Base-by-base conservation (phyloP, 2,329 filamentous ascomycete genomes). In the Taxawa tesnikishii region DNA sequence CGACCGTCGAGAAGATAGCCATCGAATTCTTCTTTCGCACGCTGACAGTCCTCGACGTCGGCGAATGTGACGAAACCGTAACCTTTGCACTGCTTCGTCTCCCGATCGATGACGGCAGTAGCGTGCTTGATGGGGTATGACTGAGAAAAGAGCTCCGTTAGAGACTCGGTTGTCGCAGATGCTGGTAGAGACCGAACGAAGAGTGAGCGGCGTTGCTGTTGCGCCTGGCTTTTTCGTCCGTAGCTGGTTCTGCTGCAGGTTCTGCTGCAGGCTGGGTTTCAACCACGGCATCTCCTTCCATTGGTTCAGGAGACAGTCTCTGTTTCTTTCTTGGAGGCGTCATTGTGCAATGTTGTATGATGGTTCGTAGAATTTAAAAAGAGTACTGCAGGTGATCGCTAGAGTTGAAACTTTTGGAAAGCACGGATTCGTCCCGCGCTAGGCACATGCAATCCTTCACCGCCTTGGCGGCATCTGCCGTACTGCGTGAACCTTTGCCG, bases 31-130 rank as follows among this genome's bases (percentile, higher is more conserved):
- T 79, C 72, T 51, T 82, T 72, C 12, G 90, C 92, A 41, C 78
- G 72, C 42, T 77, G 65, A 9, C 88, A 87, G 63, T 98, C 90
- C 43, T 94, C 87, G 17, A 81, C 73, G 52, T 98, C 90, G 46
- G 87, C 83, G 49, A 98, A 90, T 2, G 90, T 96, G 36, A 98
- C 88, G 58, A 98, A 98, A 32, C 90, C 90, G 56, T 85, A 98
- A 12, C 90, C 88, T 51, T 83, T 80, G 10, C 84, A 94, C 45
- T 77, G 65, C 51, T 94, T 94, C 2, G 87, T 93, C 42, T 76
- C 68, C 11, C 81, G 75, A 53, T 98, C 88, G 35, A 79, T 62
- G 24, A 98, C 85, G 4, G 93, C 85, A n/a, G 81, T 83, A 32
- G 90, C 88, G 58, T 96, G 88, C 58, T 94, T 96, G 53, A 98